A percentile compares a stretch with the other conserved stretches of the same genome.
These are phyloP conservation scores for Termitomyces eurrhizus DNA, from an alignment of 768 basidiomycete genomes.

Conservation along the genomic window DNA sequence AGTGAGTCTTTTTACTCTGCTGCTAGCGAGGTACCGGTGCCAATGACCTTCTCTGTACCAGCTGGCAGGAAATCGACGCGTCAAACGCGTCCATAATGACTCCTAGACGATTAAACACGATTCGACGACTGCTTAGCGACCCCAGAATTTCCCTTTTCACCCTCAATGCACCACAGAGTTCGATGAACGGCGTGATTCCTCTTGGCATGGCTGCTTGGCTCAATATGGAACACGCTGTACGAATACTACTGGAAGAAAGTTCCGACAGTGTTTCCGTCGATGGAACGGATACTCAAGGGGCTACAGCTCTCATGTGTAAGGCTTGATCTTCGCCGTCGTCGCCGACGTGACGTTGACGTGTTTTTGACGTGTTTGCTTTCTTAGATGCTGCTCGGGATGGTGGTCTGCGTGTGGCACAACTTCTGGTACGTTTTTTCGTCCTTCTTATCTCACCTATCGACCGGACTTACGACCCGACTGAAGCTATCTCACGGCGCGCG, in stretches of 20 bases:
- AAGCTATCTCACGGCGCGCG: constrained; percentile 69
- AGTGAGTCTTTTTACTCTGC: constrained; percentile 38
- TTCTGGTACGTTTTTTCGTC: constrained; percentile 44
- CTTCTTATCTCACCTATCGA: constrained; percentile 2
- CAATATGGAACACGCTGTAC: constrained; percentile 57
- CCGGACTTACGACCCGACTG: constrained; percentile 3
- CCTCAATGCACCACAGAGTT: constrained; percentile 68
- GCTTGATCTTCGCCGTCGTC: constrained; percentile 15
- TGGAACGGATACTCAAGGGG: constrained; percentile 69
- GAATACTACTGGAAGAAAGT: constrained; percentile 59
- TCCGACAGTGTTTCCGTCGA: constrained; percentile 64
- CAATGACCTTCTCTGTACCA: constrained; percentile 21
- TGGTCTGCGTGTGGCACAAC: constrained; percentile 59
- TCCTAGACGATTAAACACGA: constrained; percentile 48
- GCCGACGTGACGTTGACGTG: constrained; percentile 16
- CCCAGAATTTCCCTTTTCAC: constrained; percentile 62
- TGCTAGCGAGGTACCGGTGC: constrained; percentile 2
- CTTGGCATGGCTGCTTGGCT: constrained; percentile 80
- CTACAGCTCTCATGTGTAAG: constrained; percentile 84
- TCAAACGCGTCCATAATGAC: constrained; percentile 68
- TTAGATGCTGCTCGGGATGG: constrained; percentile 78
- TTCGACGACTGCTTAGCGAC: constrained; percentile 52
- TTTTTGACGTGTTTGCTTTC: constrained; percentile 11
- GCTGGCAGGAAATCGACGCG: constrained; percentile 70
- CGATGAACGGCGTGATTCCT: constrained; percentile 71